Conservation (phyloP, 2,329 filamentous ascomycete genomes). For the Colletotrichum agaves region DNA sequence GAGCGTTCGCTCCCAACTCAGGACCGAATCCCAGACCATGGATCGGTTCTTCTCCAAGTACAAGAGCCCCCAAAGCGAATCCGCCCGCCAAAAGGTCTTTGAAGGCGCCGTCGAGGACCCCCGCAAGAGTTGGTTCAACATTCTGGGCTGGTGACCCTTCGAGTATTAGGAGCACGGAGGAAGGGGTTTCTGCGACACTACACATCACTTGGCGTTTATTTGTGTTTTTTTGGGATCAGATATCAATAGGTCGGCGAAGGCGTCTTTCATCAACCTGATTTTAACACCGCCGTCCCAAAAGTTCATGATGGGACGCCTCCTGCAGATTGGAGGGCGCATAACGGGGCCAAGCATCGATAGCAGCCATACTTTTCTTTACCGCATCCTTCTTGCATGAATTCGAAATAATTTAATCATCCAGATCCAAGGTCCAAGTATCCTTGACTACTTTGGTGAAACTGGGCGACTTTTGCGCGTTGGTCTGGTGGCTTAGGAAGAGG, state of each 20-base stretch:
- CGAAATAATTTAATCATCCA: too few species aligned
- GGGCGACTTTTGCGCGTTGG: too few species aligned
- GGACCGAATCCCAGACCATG: conserved; percentile 47
- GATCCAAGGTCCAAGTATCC: too few species aligned
- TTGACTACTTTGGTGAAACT: too few species aligned
- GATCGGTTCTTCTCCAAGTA: conserved; percentile 52
- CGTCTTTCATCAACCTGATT: background rate
- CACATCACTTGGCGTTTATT: conserved; percentile 15
- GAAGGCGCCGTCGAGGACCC: conserved; percentile 46
- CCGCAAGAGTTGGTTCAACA: conserved; percentile 49
- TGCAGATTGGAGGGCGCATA: too few species aligned
- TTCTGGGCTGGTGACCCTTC: conserved; percentile 45
- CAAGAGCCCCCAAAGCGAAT: conserved; percentile 51
- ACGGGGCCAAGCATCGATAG: conserved; percentile 11
- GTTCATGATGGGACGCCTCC: background rate
- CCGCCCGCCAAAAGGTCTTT: conserved; percentile 47
- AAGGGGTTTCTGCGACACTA: background rate
- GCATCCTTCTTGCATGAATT: too few species aligned
- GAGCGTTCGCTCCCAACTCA: conserved; percentile 49
- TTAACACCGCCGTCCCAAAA: background rate
- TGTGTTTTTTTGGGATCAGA: background rate
- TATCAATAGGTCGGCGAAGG: conserved; percentile 1
- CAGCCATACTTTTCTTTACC: too few species aligned
- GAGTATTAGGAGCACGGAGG: background rate
- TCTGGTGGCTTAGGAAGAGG: too few species aligned